phyloP scores from a whole-genome alignment of 768 basidiomycete species.

The Tephrocybe sp. region DNA sequence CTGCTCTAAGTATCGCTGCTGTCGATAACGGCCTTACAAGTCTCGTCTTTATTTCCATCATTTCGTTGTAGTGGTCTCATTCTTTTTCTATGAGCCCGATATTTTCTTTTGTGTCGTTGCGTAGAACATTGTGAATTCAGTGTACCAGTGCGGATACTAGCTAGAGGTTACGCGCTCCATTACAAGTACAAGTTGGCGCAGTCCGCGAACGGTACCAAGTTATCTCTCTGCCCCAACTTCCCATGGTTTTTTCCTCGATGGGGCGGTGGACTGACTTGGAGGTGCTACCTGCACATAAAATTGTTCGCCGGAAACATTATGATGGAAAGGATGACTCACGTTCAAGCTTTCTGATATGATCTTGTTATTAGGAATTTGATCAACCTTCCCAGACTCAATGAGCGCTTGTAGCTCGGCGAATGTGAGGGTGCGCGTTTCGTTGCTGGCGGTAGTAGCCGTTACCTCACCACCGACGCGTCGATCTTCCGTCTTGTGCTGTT shows the following conservation, averaged over 20 bases:
- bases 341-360: conserved; percentile 65
- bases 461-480: background rate
- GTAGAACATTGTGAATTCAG: background rate
- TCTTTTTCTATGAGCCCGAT: background rate
- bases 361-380: conserved; percentile 80
- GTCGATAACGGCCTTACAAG: conserved; percentile 4
- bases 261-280: conserved; percentile 56
- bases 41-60: conserved; percentile 3
- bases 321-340: conserved; percentile 38
- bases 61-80: conserved; percentile 3
- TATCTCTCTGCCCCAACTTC: conserved; percentile 32
- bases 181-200: too few species aligned
- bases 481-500: background rate
- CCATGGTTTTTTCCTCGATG: conserved; percentile 68
- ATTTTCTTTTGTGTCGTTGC: background rate
- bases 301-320: background rate
- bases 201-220: too few species aligned
- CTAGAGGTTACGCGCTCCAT: too few species aligned
- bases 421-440: conserved; percentile 49
- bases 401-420: conserved; percentile 70
- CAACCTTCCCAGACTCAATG: conserved; percentile 69
- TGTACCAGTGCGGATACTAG: too few species aligned
- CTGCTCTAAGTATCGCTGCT: conserved; percentile 5
- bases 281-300: conserved; percentile 41
- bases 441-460: background rate